phyloP scores from a whole-genome alignment of 495 filamentous ascomycete genomes.

The Lophiostoma macrostomum region DNA sequence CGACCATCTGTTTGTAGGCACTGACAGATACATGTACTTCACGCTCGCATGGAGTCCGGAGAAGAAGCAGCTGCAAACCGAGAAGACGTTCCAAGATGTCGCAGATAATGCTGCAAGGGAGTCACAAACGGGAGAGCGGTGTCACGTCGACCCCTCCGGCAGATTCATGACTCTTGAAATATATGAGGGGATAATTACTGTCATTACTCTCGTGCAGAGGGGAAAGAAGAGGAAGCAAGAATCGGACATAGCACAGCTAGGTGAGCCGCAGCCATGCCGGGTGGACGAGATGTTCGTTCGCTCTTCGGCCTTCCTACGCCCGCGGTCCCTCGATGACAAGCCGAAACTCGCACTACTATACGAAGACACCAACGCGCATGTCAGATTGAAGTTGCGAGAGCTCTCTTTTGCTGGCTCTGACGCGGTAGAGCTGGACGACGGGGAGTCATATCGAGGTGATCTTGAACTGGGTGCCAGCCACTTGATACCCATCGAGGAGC shows the following conservation, averaged over 20 bases:
- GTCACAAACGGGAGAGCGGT: slow-evolving; percentile 69
- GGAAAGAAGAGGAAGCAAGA: slow-evolving; percentile 54
- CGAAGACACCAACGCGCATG: slow-evolving; percentile 64
- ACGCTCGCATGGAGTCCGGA: slow-evolving; percentile 76
- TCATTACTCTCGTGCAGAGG: slow-evolving; percentile 66
- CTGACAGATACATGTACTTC: slow-evolving; percentile 85
- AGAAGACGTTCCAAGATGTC: slow-evolving; percentile 66
- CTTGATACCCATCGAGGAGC: slow-evolving; percentile 76
- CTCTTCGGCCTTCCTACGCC: slow-evolving; percentile 72
- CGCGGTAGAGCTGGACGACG: slow-evolving; percentile 53
- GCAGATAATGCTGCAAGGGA: slow-evolving; percentile 78
- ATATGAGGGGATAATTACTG: slow-evolving; percentile 82
- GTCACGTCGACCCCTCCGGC: slow-evolving; percentile 77
- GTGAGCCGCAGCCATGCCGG: slow-evolving; percentile 66
- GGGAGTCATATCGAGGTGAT: slow-evolving; percentile 53
- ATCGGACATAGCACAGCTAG: slow-evolving; percentile 55
- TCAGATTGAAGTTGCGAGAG: slow-evolving; percentile 59
- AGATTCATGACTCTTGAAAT: slow-evolving; percentile 80
- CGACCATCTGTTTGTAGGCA: slow-evolving; percentile 90
- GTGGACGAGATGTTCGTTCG: slow-evolving; percentile 86
- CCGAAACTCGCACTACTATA: slow-evolving; percentile 83
- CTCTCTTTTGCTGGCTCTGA: slow-evolving; percentile 48
- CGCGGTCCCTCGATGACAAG: slow-evolving; percentile 45
- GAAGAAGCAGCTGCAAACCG: slow-evolving; percentile 60
- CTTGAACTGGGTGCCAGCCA: slow-evolving; percentile 72